Percentiles rank a stretch among this genome's conserved stretches.
These are phyloP conservation scores for Digitaria exilis DNA, from an alignment of 202 grass and related monocot species.

Conservation along the genomic window DNA sequence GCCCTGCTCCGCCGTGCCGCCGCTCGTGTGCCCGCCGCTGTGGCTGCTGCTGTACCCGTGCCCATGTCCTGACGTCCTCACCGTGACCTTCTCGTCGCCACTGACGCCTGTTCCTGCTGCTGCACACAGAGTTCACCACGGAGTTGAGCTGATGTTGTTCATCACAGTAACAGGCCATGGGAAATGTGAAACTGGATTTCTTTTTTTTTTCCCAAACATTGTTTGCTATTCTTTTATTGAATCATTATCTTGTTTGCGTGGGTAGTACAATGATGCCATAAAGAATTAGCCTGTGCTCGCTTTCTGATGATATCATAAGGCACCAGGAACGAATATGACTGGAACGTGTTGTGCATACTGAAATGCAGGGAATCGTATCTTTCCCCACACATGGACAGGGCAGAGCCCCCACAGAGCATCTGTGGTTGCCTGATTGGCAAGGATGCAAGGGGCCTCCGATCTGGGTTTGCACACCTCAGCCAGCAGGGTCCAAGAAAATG, in stretches of 20 bases:
- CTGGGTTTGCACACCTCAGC: not conserved
- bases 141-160: not conserved
- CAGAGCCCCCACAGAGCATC: not conserved
- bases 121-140: not conserved
- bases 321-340: conserved; percentile 9
- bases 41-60: conserved; percentile 18
- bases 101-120: not conserved
- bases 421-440: not conserved
- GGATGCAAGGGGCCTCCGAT: not conserved
- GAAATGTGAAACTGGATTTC: not conserved
- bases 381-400: conserved; percentile 18
- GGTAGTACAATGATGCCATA: conserved; percentile 4
- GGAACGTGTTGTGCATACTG: not conserved
- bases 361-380: not conserved
- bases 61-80: conserved; percentile 16
- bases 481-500: not conserved
- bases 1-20: not conserved
- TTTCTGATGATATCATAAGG: not conserved
- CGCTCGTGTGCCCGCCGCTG: not conserved
- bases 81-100: not conserved
- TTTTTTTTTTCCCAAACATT: not conserved
- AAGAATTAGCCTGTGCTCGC: conserved; percentile 1
- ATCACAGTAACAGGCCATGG: not conserved
- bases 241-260: not conserved
- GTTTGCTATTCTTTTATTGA: not conserved